phyloP scores from a whole-genome alignment of 768 basidiomycete genomes.

The Gelatoporia subvermispora region DNA sequence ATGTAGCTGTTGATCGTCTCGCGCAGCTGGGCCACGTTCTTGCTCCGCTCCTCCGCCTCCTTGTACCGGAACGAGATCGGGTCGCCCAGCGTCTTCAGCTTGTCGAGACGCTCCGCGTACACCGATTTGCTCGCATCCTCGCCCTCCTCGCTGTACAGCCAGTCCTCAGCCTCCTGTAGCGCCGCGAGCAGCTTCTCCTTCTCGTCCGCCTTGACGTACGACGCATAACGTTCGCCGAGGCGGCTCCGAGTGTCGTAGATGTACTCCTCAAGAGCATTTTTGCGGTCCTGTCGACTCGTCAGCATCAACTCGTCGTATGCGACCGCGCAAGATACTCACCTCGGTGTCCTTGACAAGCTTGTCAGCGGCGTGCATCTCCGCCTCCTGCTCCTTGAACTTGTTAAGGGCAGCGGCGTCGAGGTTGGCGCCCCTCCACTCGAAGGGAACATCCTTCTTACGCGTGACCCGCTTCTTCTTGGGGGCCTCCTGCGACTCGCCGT shows the following conservation, averaged over 20 bases:
- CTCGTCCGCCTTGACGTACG: conserved; percentile 71
- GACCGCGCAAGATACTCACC: conserved; percentile 39
- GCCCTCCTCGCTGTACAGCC: conserved; percentile 95
- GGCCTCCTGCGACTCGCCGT: conserved; percentile 40
- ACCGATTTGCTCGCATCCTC: conserved; percentile 95
- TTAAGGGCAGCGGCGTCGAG: conserved; percentile 66
- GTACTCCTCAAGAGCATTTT: conserved; percentile 98
- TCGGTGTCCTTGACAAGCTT: conserved; percentile 98
- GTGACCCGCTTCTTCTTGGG: conserved; percentile 86
- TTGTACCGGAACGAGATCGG: conserved; percentile 79
- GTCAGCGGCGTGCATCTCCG: conserved; percentile 83
- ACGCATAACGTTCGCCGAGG: conserved; percentile 81
- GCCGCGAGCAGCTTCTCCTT: conserved; percentile 70
- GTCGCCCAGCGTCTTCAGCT: conserved; percentile 82
- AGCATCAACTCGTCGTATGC: background rate
- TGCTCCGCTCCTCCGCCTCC: conserved; percentile 78
- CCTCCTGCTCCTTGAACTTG: conserved; percentile 72
- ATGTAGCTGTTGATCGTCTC: conserved; percentile 87
- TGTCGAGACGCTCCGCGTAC: conserved; percentile 81
- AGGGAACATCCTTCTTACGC: conserved; percentile 79
- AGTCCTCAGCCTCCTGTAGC: conserved; percentile 83
- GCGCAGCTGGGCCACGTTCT: conserved; percentile 68
- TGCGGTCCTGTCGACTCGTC: conserved; percentile 67
- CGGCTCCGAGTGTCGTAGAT: conserved; percentile 93
- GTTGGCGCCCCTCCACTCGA: conserved; percentile 58